A percentile compares a stretch with the other conserved stretches of the same genome.
Conservation (phyloP, 495 filamentous ascomycete genomes). For the Penicillium waksmanii region DNA sequence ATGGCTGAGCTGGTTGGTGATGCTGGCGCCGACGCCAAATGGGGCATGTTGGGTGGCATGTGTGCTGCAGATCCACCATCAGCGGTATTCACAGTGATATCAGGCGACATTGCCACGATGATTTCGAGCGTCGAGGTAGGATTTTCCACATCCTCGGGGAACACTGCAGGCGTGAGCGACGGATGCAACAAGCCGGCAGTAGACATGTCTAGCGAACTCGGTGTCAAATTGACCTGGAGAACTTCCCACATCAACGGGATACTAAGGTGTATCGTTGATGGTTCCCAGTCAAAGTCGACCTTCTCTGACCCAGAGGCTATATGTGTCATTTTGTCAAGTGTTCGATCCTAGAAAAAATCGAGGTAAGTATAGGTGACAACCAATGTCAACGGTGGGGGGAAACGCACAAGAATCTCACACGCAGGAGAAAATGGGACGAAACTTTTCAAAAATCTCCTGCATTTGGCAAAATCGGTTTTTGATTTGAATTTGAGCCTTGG, state of each 20-base stretch:
- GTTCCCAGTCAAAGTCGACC: conserved; percentile 49
- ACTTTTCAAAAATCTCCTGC: conserved; percentile 44
- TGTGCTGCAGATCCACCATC: conserved; percentile 49
- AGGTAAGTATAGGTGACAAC: neutral
- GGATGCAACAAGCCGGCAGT: conserved; percentile 37
- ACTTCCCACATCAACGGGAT: conserved; percentile 56
- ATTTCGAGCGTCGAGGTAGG: conserved; percentile 44
- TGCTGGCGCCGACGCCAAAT: conserved; percentile 23
- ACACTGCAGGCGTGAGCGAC: conserved; percentile 32
- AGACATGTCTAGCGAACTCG: conserved; percentile 31
- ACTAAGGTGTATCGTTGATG: conserved; percentile 51
- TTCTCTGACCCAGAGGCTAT: conserved; percentile 49
- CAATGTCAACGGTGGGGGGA: too few relatives aligned
- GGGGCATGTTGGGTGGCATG: conserved; percentile 35
- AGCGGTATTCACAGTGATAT: conserved; percentile 48
- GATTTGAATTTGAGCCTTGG: conserved; percentile 50
- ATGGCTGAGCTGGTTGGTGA: conserved; percentile 26
- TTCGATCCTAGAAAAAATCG: conserved; percentile 35
- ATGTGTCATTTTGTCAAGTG: conserved; percentile 44
- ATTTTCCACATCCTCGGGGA: conserved; percentile 30
- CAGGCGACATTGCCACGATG: conserved; percentile 49
- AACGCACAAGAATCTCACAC: conserved; percentile 41
- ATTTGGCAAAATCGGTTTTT: conserved; percentile 49
- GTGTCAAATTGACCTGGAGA: conserved; percentile 44
- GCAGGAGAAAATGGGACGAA: conserved; percentile 46